Base-by-base conservation (phyloP, 106 monocot genomes). In the Triglochin maritima region DNA sequence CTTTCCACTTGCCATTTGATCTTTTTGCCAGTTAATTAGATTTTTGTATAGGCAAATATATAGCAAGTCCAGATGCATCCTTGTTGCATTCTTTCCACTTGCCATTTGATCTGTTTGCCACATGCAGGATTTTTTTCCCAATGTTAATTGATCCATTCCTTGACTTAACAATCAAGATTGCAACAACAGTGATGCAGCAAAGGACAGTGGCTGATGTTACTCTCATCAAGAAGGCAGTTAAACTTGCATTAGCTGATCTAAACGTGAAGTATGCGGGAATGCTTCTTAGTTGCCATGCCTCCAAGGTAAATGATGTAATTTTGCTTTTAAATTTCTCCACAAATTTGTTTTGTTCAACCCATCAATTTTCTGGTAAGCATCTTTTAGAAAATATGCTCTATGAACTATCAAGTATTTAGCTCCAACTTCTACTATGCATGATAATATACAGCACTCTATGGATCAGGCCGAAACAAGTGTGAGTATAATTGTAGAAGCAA, bases 181-280 rank as follows among this genome's bases (percentile, higher is more conserved):
- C 58, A 11, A 44, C 41, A 43, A 47, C 53, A n/a, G 64, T 69
- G 5, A 16, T 61, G 71, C 47, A 60, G 17, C 44, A 63, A 42
- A 62, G 47, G 9, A 73, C 29, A 54, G 12, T 56, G 64, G 50
- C 77, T 60, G 75, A 79, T 4, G 77, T 64, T 60, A 75, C 75
- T 62, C 72, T 85, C 15, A 51, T 87, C 3, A 87, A 78, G 53
- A 85, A 80, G 57, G 90, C 90, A 42, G 57, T 85, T 29, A 85
- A 81, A 65, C 43, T 67, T 55, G 94, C 90, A 58, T 60, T 95
- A 62, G 79, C 76, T 67, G 83, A 83, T 56, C 70, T 90, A 65
- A 95, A 95, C 83, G 69, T 62, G 44, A 83, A 81, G 61, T 49
- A 83, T 63, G 62, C 69, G 4, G 81, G 72, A 51, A 65, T 73